A percentile compares a stretch with the other conserved stretches of the same genome.
Conservation (phyloP, 2,329 filamentous ascomycete genomes). For the Chaetomium sp. region DNA sequence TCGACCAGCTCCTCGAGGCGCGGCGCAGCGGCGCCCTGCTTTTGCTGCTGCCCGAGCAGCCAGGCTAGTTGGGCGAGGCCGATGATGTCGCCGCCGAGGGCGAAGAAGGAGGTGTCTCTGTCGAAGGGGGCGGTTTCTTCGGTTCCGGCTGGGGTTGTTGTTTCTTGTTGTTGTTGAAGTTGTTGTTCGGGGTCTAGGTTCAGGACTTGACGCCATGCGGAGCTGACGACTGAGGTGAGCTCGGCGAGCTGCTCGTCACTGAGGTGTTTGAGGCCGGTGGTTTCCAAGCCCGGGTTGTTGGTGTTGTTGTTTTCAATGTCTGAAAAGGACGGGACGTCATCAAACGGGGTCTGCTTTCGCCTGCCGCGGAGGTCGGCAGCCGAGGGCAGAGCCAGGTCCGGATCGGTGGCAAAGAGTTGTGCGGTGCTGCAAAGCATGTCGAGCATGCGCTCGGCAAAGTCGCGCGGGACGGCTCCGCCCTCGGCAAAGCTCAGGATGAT, state of each 20-base stretch:
- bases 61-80: slow-evolving; percentile 31
- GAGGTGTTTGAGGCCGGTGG: slow-evolving; percentile 16
- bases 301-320: neutral
- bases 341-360: slow-evolving; percentile 21
- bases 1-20: slow-evolving; percentile 31
- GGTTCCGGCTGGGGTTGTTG: neutral
- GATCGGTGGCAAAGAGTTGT: slow-evolving; percentile 26
- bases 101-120: slow-evolving; percentile 31
- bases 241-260: slow-evolving; percentile 9
- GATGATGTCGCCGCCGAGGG: slow-evolving; percentile 41
- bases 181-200: slow-evolving; percentile 3
- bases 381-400: slow-evolving; percentile 19
- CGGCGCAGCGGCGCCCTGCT: slow-evolving; percentile 9
- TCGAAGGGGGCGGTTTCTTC: neutral
- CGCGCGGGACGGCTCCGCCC: slow-evolving; percentile 26
- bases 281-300: neutral
- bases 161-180: neutral
- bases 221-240: slow-evolving; percentile 21
- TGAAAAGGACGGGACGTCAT: neutral
- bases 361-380: slow-evolving; percentile 7
- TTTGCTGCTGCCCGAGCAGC: slow-evolving; percentile 22
- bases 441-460: slow-evolving; percentile 30
- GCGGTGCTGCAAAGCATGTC: slow-evolving; percentile 31
- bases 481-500: slow-evolving; percentile 33
- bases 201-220: slow-evolving; percentile 30